Conservation (phyloP, 306 rosid species). For the Amphicarpaea edgeworthii region DNA sequence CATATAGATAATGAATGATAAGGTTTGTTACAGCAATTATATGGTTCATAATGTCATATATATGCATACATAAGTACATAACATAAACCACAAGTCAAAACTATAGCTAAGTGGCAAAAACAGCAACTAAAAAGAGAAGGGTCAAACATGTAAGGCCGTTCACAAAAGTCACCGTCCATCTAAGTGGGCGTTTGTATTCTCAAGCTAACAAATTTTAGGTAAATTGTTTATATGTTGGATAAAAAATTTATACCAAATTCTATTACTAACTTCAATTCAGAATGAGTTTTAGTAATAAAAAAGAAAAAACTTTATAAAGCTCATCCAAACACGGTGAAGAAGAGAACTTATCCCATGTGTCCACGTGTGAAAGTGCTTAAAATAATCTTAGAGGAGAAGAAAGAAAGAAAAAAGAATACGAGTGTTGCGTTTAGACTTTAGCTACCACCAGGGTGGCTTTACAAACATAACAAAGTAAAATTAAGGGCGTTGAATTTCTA, state of each 20-base stretch:
- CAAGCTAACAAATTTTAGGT: too few relatives aligned
- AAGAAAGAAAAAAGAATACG: not conserved
- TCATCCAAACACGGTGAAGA: too few relatives aligned
- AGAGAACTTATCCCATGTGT: too few relatives aligned
- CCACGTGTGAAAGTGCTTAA: constrained; percentile 59
- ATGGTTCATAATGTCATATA: not conserved
- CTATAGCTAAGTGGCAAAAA: not conserved
- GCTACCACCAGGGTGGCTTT: constrained; percentile 52
- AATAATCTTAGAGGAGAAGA: not conserved
- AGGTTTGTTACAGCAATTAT: constrained; percentile 8
- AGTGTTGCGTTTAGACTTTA: constrained; percentile 28
- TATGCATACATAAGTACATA: not conserved
- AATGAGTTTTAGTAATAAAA: too few relatives aligned
- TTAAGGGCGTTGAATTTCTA: constrained; percentile 48
- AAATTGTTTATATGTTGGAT: too few relatives aligned
- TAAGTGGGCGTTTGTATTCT: not conserved
- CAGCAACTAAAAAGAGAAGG: not conserved
- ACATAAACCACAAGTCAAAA: constrained; percentile 23
- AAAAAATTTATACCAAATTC: too few relatives aligned
- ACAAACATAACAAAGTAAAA: constrained; percentile 44
- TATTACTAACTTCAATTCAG: too few relatives aligned
- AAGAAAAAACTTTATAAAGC: too few relatives aligned
- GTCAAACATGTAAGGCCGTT: not conserved
- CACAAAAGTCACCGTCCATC: constrained; percentile 64
- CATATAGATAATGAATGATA: not conserved